A percentile compares a stretch with the other conserved stretches of the same genome.
Conservation (phyloP, 305 asterid species). For the Petunia hybrid region DNA sequence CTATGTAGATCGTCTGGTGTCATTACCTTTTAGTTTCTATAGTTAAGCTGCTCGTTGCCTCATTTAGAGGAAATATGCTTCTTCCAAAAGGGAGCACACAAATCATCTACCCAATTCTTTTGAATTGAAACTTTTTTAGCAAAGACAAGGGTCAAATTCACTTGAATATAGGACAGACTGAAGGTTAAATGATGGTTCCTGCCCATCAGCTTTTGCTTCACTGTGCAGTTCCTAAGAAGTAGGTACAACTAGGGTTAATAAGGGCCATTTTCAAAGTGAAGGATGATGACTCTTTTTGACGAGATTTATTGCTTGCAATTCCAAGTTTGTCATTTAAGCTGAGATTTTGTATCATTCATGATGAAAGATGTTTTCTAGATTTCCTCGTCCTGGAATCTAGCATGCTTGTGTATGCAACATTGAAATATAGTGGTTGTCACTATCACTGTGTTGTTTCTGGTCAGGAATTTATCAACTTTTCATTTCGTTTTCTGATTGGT, state of each 20-base stretch:
- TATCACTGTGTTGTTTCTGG: neutral
- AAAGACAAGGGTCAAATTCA: neutral
- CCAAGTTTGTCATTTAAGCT: neutral
- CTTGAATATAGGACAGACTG: neutral
- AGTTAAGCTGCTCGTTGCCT: constrained; percentile 11
- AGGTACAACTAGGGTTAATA: constrained; percentile 1
- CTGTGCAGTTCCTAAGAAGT: too few species aligned
- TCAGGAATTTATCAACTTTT: neutral
- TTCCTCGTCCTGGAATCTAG: constrained; percentile 4
- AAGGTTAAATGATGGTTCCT: neutral
- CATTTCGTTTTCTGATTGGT: neutral
- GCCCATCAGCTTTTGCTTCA: neutral
- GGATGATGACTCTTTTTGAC: constrained; percentile 6
- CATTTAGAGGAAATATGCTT: neutral
- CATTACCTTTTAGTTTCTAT: neutral
- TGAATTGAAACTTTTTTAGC: neutral
- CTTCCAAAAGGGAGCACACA: neutral
- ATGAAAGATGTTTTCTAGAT: too few species aligned
- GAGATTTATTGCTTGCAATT: neutral
- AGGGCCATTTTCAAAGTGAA: neutral
- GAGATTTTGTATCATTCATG: too few species aligned
- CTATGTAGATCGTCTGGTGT: neutral
- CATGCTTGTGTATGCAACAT: neutral
- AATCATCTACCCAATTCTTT: constrained; percentile 21
- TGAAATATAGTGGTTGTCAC: neutral